Percentiles rank a stretch among this genome's conserved stretches.
phyloP scores from a whole-genome alignment of 78 protist species.

The Dictyostelium intermedium region DNA sequence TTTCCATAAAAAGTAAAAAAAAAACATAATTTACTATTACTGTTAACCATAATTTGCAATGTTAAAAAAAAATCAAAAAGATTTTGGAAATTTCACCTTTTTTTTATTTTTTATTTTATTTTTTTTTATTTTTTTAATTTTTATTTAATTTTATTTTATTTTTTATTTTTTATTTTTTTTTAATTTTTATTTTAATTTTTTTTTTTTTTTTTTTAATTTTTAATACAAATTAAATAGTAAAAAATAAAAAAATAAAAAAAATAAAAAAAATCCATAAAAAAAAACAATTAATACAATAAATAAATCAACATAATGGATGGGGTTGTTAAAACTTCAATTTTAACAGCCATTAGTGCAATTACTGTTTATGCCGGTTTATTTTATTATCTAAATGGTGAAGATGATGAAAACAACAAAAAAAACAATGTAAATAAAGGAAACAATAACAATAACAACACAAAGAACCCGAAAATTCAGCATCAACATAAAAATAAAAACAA shows the following conservation, averaged over 20 bases:
- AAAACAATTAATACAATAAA: neutral
- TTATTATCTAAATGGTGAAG: conserved; percentile 1
- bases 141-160: neutral
- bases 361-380: conserved; percentile 14
- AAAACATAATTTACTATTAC: no score
- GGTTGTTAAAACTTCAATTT: conserved; percentile 9
- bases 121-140: neutral
- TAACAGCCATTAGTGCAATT: conserved; percentile 21
- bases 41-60: no score
- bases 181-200: neutral
- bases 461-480: neutral
- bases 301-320: neutral
- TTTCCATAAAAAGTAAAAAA: no score
- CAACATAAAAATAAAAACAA: neutral
- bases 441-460: neutral
- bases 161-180: neutral
- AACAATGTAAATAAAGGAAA: neutral
- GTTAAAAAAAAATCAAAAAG: no score
- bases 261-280: neutral
- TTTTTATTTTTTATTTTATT: neutral
- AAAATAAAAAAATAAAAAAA: neutral
- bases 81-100: no score
- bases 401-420: neutral
- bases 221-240: no score
- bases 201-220: neutral